Base-by-base conservation (phyloP, 768 basidiomycete genomes). In the Saitozyma sp. region DNA sequence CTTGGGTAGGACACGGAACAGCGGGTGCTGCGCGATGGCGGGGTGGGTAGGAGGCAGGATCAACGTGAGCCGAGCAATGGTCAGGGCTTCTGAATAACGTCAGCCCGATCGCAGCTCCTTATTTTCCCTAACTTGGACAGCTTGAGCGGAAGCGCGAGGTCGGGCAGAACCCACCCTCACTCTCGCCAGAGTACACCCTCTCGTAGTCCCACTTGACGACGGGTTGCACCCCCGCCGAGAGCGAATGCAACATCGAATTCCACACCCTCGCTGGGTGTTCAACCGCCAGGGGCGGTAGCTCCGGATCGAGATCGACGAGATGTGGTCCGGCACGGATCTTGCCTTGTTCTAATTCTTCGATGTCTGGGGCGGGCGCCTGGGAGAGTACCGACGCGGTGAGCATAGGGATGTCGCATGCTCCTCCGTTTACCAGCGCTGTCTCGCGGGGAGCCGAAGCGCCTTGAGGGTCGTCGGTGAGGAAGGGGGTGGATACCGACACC, bases 231-330 rank as follows among this genome's bases (percentile, higher is more conserved):
- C 63, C 56, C 14, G 62, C 4, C 5, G 52, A 17, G 0, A 75
- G 51, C 11, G 65, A 62, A 42, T 72, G 74, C 6, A 73, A 49
- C 49, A 73, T 58, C 19, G 50, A 48, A 39, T 73, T 75, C 74
- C 74, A 75, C 6, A 73, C 64, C 40, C 74, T 62, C 1, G 67
- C 69, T 5, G 74, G 74, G 56, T 75, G 71, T 53, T 70, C 69
- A 13, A 68, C 50, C 17, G 70, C 70, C 19, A 65, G 51, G 16
- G 73, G 66, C 4, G 73, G 70, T 17, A 74, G 50, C 46, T 70
- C 67, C 3, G 66, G 59, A 17, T 69, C 61, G 9, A 72, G 56
- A 14, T 60, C 64, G 46, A 70, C 43, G 4, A 41, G 55, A 51
- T 63, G 58, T 17, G 51, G 52, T 8, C 46, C 61, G 54, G 56